Evolutionary conservation across 139 green algal species (phyloP).

Genomic region (Coelastrella sp.): DNA sequence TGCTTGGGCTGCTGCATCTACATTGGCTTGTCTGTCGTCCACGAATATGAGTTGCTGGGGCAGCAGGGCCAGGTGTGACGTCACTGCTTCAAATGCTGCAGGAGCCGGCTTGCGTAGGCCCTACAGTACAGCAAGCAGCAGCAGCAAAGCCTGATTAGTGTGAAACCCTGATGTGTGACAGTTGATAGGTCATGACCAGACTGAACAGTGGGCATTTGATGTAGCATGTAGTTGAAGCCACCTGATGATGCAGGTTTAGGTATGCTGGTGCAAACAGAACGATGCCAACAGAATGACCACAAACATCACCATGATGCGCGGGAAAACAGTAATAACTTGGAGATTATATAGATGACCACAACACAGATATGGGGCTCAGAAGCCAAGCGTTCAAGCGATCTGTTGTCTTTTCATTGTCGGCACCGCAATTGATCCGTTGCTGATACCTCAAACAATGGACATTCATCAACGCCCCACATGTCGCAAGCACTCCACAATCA

Average conservation of each 20-base stretch:
- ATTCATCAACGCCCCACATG: conserved; percentile 49
- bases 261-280: no score
- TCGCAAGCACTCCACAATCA: not conserved
- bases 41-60: conserved; percentile 73
- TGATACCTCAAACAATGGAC: conserved; percentile 50
- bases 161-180: not conserved
- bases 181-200: not conserved
- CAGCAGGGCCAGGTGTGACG: conserved; percentile 50
- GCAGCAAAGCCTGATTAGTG: not conserved
- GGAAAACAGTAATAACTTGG: not conserved
- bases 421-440: conserved; percentile 47
- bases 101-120: conserved; percentile 77
- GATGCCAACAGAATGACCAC: not conserved
- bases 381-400: conserved; percentile 69
- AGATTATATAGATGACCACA: not conserved
- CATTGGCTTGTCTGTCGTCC: conserved; percentile 71
- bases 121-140: conserved; percentile 47
- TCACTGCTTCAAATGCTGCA: conserved; percentile 64
- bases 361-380: conserved; percentile 52
- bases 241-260: no score
- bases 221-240: no score
- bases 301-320: not conserved
- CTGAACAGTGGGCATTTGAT: no score
- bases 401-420: conserved; percentile 52
- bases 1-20: conserved; percentile 32